Evolutionary conservation across 176 grass and related monocot species (phyloP).

Genomic region (Canna indica): DNA sequence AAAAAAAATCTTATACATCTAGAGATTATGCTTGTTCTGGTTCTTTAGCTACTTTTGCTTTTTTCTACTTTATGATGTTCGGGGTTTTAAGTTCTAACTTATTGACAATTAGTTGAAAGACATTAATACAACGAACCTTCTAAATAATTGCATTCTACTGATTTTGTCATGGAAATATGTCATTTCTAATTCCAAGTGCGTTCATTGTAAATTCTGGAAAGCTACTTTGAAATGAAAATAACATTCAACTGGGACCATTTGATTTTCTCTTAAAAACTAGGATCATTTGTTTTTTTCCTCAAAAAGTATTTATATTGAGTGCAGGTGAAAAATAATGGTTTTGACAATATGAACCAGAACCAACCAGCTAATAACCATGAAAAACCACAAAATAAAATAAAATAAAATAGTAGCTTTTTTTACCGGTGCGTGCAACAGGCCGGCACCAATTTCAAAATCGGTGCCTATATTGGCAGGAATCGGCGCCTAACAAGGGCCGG

Average conservation of each 20-base stretch:
- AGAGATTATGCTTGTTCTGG: background rate
- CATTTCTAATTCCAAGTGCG: too few species aligned
- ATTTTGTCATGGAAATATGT: too few species aligned
- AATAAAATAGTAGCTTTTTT: too few species aligned
- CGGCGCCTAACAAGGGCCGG: too few species aligned
- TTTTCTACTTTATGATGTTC: background rate
- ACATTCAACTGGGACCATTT: too few species aligned
- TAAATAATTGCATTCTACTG: background rate
- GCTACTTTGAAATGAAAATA: background rate
- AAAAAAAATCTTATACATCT: background rate
- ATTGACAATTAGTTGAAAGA: background rate
- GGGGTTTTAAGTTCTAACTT: background rate
- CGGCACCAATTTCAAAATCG: too few species aligned
- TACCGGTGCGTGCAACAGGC: too few species aligned
- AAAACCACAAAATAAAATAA: too few species aligned
- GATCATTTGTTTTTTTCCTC: background rate
- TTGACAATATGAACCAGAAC: conserved; percentile 28
- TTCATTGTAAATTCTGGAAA: background rate
- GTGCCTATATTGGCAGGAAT: too few species aligned
- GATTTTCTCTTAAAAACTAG: too few species aligned
- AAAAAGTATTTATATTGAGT: conserved; percentile 1
- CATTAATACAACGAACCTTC: background rate
- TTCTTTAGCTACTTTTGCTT: background rate
- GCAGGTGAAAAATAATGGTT: conserved; percentile 36
- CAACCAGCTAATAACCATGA: conserved; percentile 46